Percentiles rank a stretch among this genome's conserved stretches.
phyloP scores from a whole-genome alignment of 2,329 filamentous ascomycete species.

The Arthroderma sp. region DNA sequence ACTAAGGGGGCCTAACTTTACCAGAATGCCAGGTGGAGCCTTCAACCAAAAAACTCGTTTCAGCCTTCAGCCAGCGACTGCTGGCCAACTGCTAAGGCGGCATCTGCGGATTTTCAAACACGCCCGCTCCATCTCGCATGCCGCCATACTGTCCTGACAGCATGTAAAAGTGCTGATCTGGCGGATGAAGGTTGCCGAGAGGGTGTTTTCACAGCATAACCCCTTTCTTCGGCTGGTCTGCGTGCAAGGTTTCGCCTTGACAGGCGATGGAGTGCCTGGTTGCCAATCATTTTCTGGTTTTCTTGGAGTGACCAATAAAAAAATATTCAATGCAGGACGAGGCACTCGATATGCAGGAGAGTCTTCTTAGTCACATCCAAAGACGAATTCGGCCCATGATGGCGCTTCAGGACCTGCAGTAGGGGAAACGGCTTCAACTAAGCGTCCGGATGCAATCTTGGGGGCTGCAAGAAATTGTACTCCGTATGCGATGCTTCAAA shows the following conservation, averaged over 20 bases:
- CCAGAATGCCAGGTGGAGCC: neutral
- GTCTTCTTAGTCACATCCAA: neutral
- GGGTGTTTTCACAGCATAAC: neutral
- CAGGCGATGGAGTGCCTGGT: neutral
- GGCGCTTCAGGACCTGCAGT: neutral
- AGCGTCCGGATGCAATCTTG: neutral
- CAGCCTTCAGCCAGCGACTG: neutral
- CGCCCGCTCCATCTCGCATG: conserved; percentile 14
- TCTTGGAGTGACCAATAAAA: neutral
- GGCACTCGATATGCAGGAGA: neutral
- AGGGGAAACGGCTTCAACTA: neutral
- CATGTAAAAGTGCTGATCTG: neutral
- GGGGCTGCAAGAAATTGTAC: too few species aligned
- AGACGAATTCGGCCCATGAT: neutral
- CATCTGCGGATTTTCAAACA: neutral
- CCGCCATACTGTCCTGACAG: conserved; percentile 14
- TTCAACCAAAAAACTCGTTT: neutral
- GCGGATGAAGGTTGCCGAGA: neutral
- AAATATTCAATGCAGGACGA: neutral
- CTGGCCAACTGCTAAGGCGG: neutral
- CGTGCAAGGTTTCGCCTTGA: neutral
- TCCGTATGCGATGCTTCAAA: too few species aligned
- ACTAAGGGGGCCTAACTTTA: neutral
- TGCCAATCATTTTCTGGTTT: neutral
- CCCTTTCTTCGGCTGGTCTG: neutral